These are phyloP conservation scores for Pseudogymnoascus sp. DNA, from an alignment of 2,329 filamentous ascomycete genomes.

Conservation along the genomic window DNA sequence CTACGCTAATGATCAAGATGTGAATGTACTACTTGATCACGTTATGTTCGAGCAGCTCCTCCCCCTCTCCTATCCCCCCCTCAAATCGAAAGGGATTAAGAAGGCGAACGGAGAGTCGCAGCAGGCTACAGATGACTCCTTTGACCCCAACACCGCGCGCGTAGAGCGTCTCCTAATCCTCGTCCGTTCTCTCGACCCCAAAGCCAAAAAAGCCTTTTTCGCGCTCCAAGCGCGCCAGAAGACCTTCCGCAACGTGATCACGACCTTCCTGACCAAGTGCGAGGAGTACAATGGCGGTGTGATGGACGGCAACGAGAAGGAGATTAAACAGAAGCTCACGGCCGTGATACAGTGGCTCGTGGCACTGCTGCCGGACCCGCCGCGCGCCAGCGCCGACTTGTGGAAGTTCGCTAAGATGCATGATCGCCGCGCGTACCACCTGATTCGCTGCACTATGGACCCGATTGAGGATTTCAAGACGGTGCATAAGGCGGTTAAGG, in stretches of 20 bases:
- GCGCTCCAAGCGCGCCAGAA: slow-evolving; percentile 73
- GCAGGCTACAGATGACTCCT: slow-evolving; percentile 34
- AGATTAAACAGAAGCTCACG: slow-evolving; percentile 60
- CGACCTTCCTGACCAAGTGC: slow-evolving; percentile 72
- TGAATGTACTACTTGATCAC: slow-evolving; percentile 75
- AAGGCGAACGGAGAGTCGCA: slow-evolving; percentile 50
- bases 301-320: slow-evolving; percentile 59
- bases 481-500: slow-evolving; percentile 81
- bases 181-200: slow-evolving; percentile 66
- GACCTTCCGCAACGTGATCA: slow-evolving; percentile 62
- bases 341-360: slow-evolving; percentile 65
- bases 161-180: slow-evolving; percentile 78
- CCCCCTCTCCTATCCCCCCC: slow-evolving; percentile 78
- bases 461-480: slow-evolving; percentile 87
- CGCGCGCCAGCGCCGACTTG: slow-evolving; percentile 65
- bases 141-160: slow-evolving; percentile 67
- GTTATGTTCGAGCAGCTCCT: slow-evolving; percentile 81
- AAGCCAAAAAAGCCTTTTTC: slow-evolving; percentile 81
- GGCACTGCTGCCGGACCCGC: slow-evolving; percentile 66
- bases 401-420: slow-evolving; percentile 87
- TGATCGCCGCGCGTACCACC: slow-evolving; percentile 80
- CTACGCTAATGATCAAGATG: slow-evolving; percentile 81
- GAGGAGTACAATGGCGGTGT: slow-evolving; percentile 86
- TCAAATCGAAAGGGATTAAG: slow-evolving; percentile 54
- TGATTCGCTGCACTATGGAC: slow-evolving; percentile 77